Evolutionary conservation across 2,329 filamentous ascomycete genomes (phyloP).

Genomic region (Fusarium staphyleae): DNA sequence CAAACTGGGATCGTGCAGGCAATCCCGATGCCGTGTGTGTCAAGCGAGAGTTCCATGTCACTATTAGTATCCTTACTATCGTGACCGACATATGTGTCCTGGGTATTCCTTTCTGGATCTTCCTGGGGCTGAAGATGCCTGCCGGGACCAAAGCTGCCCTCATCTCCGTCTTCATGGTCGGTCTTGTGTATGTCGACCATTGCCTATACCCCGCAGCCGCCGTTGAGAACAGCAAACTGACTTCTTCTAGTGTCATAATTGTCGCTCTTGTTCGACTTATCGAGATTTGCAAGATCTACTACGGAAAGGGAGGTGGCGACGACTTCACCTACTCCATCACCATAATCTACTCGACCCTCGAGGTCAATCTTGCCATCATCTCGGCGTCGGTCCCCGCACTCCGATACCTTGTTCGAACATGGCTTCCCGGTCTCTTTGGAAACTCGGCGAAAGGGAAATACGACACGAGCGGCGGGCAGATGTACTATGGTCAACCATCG

Average conservation of each 20-base stretch:
- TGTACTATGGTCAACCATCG: slow-evolving; percentile 19
- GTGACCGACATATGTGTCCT: slow-evolving; percentile 51
- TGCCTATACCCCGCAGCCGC: background rate
- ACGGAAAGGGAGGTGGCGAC: slow-evolving; percentile 16
- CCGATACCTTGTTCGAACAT: slow-evolving; percentile 43
- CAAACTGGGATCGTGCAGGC: slow-evolving; percentile 13
- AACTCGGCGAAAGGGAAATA: slow-evolving; percentile 17
- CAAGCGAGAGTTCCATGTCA: slow-evolving; percentile 42
- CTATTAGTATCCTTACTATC: slow-evolving; percentile 47
- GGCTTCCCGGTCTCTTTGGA: slow-evolving; percentile 44
- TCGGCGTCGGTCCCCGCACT: slow-evolving; percentile 48
- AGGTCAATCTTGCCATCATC: slow-evolving; percentile 49
- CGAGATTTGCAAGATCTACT: slow-evolving; percentile 25
- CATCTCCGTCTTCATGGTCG: slow-evolving; percentile 49
- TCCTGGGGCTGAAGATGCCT: slow-evolving; percentile 49
- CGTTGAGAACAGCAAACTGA: background rate
- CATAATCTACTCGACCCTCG: slow-evolving; percentile 44
- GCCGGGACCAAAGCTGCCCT: slow-evolving; percentile 48
- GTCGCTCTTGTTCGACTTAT: slow-evolving; percentile 44
- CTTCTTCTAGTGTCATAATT: slow-evolving; percentile 40
- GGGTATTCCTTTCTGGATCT: slow-evolving; percentile 50
- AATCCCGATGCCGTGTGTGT: slow-evolving; percentile 35
- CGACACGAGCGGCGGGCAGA: slow-evolving; percentile 11
- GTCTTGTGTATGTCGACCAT: slow-evolving; percentile 43
- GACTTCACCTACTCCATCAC: slow-evolving; percentile 42